A percentile compares a stretch with the other conserved stretches of the same genome.
Conservation (phyloP, 73 alveolate species). For the Paramecium sonneborni region DNA sequence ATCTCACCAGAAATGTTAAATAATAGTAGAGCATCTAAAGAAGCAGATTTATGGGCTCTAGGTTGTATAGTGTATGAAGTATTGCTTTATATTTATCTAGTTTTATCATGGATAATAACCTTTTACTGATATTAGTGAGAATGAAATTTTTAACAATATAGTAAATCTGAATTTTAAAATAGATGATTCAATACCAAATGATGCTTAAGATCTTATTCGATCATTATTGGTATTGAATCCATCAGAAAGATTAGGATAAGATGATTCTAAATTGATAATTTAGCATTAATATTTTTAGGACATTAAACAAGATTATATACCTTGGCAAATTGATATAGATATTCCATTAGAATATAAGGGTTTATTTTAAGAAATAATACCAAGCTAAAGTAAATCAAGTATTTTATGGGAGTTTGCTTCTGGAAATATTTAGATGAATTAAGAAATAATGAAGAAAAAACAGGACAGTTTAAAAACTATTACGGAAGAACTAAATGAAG, state of each 20-base stretch:
- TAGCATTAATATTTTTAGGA: background rate
- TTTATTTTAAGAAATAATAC: background rate
- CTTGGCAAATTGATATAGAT: background rate
- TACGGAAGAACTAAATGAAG: slow-evolving; percentile 2
- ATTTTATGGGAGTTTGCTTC: background rate
- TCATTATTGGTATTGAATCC: background rate
- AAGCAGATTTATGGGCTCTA: slow-evolving; percentile 64
- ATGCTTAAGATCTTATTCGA: background rate
- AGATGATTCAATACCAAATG: background rate
- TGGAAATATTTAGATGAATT: background rate
- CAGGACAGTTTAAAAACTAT: background rate
- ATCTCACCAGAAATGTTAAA: slow-evolving; percentile 57
- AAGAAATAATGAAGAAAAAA: background rate
- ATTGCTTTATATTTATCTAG: background rate
- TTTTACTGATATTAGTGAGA: slow-evolving; percentile 32
- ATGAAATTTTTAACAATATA: background rate
- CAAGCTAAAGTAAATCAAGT: slow-evolving; percentile 27
- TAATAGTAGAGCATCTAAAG: slow-evolving; percentile 7
- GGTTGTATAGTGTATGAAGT: slow-evolving; percentile 49
- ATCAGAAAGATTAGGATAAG: slow-evolving; percentile 2
- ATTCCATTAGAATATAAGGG: background rate
- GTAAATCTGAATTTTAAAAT: background rate
- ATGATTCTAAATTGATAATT: background rate
- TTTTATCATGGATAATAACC: slow-evolving; percentile 38
- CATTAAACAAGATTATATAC: background rate